Evolutionary conservation across 2,329 filamentous ascomycete species (phyloP).

Genomic region (Arthrobotrys conoides): DNA sequence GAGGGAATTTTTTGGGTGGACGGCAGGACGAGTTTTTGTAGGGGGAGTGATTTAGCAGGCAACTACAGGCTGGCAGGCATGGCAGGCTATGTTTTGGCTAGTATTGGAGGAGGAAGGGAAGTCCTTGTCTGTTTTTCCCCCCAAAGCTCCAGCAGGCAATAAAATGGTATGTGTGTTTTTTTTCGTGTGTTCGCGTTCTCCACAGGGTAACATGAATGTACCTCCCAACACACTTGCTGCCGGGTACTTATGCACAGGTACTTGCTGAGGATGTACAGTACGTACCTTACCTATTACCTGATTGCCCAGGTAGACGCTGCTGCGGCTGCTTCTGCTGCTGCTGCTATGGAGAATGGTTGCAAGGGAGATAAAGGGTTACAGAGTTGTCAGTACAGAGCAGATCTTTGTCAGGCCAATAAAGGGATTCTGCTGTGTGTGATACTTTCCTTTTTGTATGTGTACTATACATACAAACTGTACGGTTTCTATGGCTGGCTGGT

Average conservation of each 20-base stretch:
- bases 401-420: too few relatives aligned
- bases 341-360: too few relatives aligned
- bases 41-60: slow-evolving; percentile 45
- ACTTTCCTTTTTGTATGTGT: too few relatives aligned
- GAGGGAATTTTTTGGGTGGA: slow-evolving; percentile 55
- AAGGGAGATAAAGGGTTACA: too few relatives aligned
- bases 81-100: slow-evolving; percentile 15
- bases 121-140: slow-evolving; percentile 20
- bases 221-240: neutral
- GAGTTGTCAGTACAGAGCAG: too few relatives aligned
- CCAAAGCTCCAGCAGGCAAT: neutral
- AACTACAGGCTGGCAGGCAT: neutral
- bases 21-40: slow-evolving; percentile 51
- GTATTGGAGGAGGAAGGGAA: slow-evolving; percentile 8
- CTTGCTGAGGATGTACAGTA: too few relatives aligned
- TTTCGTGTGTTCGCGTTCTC: slow-evolving; percentile 39
- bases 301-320: too few relatives aligned
- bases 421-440: too few relatives aligned
- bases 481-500: slow-evolving; percentile 6
- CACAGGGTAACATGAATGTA: slow-evolving; percentile 6
- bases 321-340: too few relatives aligned
- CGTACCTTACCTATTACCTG: too few relatives aligned
- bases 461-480: neutral
- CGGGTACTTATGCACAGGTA: neutral
- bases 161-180: neutral